A percentile compares a stretch with the other conserved stretches of the same genome.
These are phyloP conservation scores for Hippophae rhamnoides DNA, from an alignment of 306 rosid genomes.

Conservation along the genomic window DNA sequence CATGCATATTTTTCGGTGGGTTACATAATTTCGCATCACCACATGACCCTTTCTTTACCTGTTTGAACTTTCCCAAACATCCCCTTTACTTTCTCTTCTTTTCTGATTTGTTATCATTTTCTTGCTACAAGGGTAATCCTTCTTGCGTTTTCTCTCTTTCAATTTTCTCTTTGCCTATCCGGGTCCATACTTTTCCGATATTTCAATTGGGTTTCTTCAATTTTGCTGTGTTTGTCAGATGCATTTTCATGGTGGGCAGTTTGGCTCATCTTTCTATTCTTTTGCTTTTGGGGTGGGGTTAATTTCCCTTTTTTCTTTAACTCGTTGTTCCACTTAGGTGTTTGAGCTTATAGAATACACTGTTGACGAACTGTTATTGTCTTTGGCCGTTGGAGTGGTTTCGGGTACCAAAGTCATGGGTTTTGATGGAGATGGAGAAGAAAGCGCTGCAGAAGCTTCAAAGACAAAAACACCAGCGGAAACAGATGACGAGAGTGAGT, in stretches of 20 bases:
- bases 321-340: constrained; percentile 6
- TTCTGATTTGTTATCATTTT: constrained; percentile 18
- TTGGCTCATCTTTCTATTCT: constrained; percentile 20
- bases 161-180: constrained; percentile 18
- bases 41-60: constrained; percentile 50
- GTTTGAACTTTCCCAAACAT: constrained; percentile 21
- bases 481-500: constrained; percentile 32
- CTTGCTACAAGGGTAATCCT: constrained; percentile 31
- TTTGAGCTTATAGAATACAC: constrained; percentile 7
- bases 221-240: constrained; percentile 22
- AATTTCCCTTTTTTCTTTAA: constrained; percentile 3
- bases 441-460: constrained; percentile 17
- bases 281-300: neutral
- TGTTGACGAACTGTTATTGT: constrained; percentile 40
- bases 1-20: constrained; percentile 8
- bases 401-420: constrained; percentile 59
- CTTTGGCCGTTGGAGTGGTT: constrained; percentile 39
- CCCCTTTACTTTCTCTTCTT: neutral
- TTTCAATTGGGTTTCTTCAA: constrained; percentile 23
- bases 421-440: constrained; percentile 40
- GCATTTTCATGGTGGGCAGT: constrained; percentile 40
- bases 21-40: constrained; percentile 52
- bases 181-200: constrained; percentile 17
- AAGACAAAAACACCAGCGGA: constrained; percentile 21
- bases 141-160: constrained; percentile 21